phyloP scores from a whole-genome alignment of 805 yeast species.

The Suhomyces pyralidae region DNA sequence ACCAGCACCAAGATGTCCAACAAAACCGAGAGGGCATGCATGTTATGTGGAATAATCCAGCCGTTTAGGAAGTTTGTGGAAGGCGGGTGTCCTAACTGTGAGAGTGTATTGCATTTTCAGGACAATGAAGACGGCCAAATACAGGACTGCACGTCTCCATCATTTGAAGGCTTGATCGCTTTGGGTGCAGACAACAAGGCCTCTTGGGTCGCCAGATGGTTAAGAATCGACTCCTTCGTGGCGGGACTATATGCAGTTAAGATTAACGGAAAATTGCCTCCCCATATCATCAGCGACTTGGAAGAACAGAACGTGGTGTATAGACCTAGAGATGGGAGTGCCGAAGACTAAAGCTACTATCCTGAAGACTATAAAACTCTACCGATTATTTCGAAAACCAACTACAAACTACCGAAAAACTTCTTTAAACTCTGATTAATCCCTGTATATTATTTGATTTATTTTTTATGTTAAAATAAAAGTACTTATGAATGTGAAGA shows the following conservation, averaged over 20 bases:
- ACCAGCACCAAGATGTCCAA: conserved; percentile 37
- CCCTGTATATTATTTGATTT: conserved; percentile 3
- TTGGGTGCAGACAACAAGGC: conserved; percentile 71
- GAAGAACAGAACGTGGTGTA: conserved; percentile 75
- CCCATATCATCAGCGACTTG: conserved; percentile 72
- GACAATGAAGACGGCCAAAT: conserved; percentile 81
- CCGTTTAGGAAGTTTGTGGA: conserved; percentile 68
- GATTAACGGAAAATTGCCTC: conserved; percentile 87
- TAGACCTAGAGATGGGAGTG: conserved; percentile 94
- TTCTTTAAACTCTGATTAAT: background rate
- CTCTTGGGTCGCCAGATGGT: conserved; percentile 97
- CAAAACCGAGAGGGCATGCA: conserved; percentile 87
- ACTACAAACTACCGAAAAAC: background rate
- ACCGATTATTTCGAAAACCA: conserved; percentile 44
- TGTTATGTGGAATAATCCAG: conserved; percentile 93
- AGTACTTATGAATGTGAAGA: background rate
- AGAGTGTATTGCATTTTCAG: conserved; percentile 71
- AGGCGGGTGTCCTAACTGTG: conserved; percentile 96
- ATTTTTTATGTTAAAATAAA: conserved; percentile 2
- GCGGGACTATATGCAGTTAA: conserved; percentile 94
- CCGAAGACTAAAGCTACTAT: conserved; percentile 44
- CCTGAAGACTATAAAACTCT: too few species aligned
- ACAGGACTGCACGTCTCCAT: conserved; percentile 91
- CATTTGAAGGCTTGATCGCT: conserved; percentile 93
- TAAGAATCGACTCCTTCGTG: conserved; percentile 81